A percentile compares a stretch with the other conserved stretches of the same genome.
Evolutionary conservation across 129 eudicot species (phyloP).

Genomic region (Tanacetum coccineum): DNA sequence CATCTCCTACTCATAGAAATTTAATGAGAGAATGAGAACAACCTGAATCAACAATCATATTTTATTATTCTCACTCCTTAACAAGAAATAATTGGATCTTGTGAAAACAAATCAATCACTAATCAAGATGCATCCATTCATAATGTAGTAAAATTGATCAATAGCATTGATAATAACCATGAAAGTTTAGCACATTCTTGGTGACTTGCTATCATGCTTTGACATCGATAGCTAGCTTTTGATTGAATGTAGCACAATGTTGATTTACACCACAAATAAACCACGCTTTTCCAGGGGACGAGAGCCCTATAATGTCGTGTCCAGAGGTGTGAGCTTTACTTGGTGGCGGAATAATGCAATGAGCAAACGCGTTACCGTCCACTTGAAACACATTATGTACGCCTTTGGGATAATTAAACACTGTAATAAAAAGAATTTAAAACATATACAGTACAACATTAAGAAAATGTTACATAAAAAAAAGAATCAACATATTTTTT

Average conservation of each 20-base stretch:
- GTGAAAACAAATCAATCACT: too few species aligned
- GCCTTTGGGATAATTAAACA: constrained; percentile 38
- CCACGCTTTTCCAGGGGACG: constrained; percentile 25
- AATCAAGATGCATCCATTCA: neutral
- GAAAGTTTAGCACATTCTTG: neutral
- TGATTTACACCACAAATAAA: constrained; percentile 33
- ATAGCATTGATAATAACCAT: neutral
- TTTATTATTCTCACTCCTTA: too few species aligned
- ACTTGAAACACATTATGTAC: constrained; percentile 38
- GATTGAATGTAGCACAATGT: constrained; percentile 28
- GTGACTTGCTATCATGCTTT: constrained; percentile 6
- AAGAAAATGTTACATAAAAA: neutral
- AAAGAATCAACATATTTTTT: neutral
- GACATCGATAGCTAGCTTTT: constrained; percentile 37
- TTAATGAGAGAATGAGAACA: too few species aligned
- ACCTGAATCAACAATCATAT: too few species aligned
- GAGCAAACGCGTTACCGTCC: constrained; percentile 17
- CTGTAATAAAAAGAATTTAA: constrained; percentile 19
- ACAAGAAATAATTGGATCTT: too few species aligned
- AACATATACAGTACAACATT: neutral
- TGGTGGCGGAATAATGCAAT: constrained; percentile 31
- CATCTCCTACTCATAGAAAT: too few species aligned
- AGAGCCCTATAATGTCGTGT: constrained; percentile 27
- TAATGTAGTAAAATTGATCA: neutral
- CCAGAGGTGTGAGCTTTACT: constrained; percentile 25